Conservation (phyloP, 768 basidiomycete species). For the Tylopilus plumbeoviolaceoides region DNA sequence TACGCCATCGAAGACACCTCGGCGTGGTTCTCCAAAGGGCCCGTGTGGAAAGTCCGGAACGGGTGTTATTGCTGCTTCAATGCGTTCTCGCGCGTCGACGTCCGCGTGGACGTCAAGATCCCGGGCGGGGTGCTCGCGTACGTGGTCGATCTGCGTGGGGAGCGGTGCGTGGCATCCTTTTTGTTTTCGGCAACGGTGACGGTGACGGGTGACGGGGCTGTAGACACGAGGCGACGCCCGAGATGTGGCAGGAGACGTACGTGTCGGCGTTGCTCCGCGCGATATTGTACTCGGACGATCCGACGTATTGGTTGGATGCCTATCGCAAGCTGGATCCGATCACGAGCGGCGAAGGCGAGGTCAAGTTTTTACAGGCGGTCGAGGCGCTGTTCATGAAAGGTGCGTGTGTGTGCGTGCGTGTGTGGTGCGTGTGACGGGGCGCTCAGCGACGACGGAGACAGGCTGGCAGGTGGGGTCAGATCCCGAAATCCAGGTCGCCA, state of each 20-base stretch:
- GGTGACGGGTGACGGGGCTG: background rate
- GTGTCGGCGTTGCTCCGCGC: slow-evolving; percentile 88
- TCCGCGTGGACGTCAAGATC: slow-evolving; percentile 97
- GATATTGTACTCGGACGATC: slow-evolving; percentile 94
- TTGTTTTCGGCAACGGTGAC: too few species aligned
- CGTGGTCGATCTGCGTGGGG: slow-evolving; percentile 89
- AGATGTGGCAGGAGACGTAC: slow-evolving; percentile 97
- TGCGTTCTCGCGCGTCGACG: slow-evolving; percentile 94
- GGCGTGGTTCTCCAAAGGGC: slow-evolving; percentile 87
- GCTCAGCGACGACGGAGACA: slow-evolving; percentile 25
- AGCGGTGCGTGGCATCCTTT: slow-evolving; percentile 55
- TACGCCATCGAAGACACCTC: slow-evolving; percentile 89
- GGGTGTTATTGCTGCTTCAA: slow-evolving; percentile 98
- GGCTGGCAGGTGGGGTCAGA: slow-evolving; percentile 99
- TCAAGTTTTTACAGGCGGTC: slow-evolving; percentile 85
- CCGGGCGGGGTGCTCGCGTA: slow-evolving; percentile 96
- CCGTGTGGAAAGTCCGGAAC: slow-evolving; percentile 85
- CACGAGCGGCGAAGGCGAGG: slow-evolving; percentile 80
- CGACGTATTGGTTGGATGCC: slow-evolving; percentile 84
- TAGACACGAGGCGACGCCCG: slow-evolving; percentile 82
- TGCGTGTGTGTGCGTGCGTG: slow-evolving; percentile 13
- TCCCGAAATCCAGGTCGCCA: slow-evolving; percentile 98
- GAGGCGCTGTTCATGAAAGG: slow-evolving; percentile 89
- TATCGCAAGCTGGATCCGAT: slow-evolving; percentile 97
- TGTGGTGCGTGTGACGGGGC: too few species aligned